Percentiles rank a stretch among this genome's conserved stretches.
phyloP scores from a whole-genome alignment of 805 yeast genomes.

The Blastobotrys peoriensis region DNA sequence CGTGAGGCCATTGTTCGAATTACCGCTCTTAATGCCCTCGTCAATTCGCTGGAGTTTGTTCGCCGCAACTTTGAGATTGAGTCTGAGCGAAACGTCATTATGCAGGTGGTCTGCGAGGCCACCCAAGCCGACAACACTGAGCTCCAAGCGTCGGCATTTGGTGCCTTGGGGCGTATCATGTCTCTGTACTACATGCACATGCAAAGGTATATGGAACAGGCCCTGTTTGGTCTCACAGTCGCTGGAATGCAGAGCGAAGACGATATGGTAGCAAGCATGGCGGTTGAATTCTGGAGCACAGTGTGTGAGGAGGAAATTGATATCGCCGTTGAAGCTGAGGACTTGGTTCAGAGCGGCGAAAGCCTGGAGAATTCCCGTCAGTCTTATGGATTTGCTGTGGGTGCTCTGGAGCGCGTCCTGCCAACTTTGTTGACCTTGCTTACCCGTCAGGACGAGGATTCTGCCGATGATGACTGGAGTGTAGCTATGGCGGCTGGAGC shows the following conservation, averaged over 20 bases:
- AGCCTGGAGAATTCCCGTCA: slow-evolving; percentile 41
- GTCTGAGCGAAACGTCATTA: slow-evolving; percentile 92
- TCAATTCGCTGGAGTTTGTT: slow-evolving; percentile 85
- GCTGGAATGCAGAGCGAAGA: slow-evolving; percentile 78
- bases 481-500: slow-evolving; percentile 99
- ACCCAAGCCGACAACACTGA: slow-evolving; percentile 83
- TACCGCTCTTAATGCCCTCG: slow-evolving; percentile 88
- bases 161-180: slow-evolving; percentile 91
- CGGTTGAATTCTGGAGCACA: slow-evolving; percentile 98
- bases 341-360: slow-evolving; percentile 30
- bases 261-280: slow-evolving; percentile 93
- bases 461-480: slow-evolving; percentile 91
- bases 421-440: slow-evolving; percentile 78
- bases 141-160: slow-evolving; percentile 90
- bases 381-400: slow-evolving; percentile 75
- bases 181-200: slow-evolving; percentile 79
- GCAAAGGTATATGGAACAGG: slow-evolving; percentile 97
- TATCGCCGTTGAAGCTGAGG: slow-evolving; percentile 53
- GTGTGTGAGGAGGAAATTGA: slow-evolving; percentile 97
- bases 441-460: slow-evolving; percentile 87
- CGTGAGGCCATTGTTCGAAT: slow-evolving; percentile 68
- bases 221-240: slow-evolving; percentile 82
- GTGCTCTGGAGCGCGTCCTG: slow-evolving; percentile 76
- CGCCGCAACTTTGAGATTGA: slow-evolving; percentile 83
- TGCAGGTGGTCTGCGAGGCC: slow-evolving; percentile 99